Evolutionary conservation across 176 grass and related monocot species (phyloP).

Genomic region (Thinopyrum elongatum): DNA sequence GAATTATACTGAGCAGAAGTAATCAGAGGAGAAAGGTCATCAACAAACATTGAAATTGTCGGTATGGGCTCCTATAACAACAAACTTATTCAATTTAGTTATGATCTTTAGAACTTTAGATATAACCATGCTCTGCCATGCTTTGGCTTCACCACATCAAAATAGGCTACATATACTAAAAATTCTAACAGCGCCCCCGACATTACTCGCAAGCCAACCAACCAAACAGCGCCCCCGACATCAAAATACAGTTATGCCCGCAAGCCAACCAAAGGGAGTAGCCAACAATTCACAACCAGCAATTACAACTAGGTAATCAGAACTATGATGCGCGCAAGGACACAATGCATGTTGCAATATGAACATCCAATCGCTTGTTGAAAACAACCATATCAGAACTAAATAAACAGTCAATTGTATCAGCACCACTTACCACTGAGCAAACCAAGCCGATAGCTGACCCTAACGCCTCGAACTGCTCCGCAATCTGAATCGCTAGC

Average conservation of each 20-base stretch:
- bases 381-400: neutral
- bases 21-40: neutral
- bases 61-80: neutral
- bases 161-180: neutral
- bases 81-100: neutral
- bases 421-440: conserved; percentile 60
- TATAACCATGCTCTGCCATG: neutral
- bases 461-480: conserved; percentile 89
- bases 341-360: neutral
- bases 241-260: neutral
- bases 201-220: neutral
- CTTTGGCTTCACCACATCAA: neutral
- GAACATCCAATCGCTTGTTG: neutral
- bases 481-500: conserved; percentile 87
- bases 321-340: neutral
- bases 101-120: neutral
- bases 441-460: conserved; percentile 64
- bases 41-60: neutral
- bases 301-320: neutral
- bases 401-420: neutral
- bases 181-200: neutral
- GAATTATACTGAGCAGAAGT: neutral
- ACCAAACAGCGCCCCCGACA: neutral
- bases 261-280: neutral
- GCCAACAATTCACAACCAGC: neutral